Conservation (phyloP, 192 early-diverging fungal species). For the Spizellomyces punctatus region DNA sequence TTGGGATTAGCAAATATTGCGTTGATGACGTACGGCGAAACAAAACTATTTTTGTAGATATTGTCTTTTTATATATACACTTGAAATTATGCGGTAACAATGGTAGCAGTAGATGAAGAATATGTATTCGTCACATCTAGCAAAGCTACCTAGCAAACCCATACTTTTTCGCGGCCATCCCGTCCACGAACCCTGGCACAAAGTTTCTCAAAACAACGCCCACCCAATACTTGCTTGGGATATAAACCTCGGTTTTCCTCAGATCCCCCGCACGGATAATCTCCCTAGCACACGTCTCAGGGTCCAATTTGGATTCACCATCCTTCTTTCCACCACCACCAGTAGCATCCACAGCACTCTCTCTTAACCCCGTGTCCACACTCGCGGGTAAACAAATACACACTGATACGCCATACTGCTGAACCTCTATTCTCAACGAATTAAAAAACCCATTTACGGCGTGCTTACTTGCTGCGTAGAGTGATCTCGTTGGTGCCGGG, state of each 20-base stretch:
- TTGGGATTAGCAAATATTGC: too few species aligned
- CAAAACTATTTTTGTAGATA: too few species aligned
- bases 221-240: constrained; percentile 62
- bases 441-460: constrained; percentile 83
- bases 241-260: constrained; percentile 58
- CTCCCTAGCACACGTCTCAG: constrained; percentile 57
- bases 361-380: constrained; percentile 71
- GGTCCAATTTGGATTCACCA: constrained; percentile 46
- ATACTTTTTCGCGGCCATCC: constrained; percentile 74
- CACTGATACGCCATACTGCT: constrained; percentile 59
- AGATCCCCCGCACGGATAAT: constrained; percentile 65
- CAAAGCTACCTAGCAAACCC: constrained; percentile 29
- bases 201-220: constrained; percentile 53
- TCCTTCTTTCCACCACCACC: constrained; percentile 55
- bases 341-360: constrained; percentile 64
- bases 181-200: constrained; percentile 64
- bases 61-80: too few species aligned
- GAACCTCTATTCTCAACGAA: constrained; percentile 77
- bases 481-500: constrained; percentile 73
- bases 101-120: too few species aligned
- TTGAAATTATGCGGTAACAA: too few species aligned
- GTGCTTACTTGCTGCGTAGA: constrained; percentile 81
- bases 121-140: too few species aligned
- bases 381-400: constrained; percentile 73
- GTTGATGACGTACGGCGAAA: too few species aligned